A percentile compares a stretch with the other conserved stretches of the same genome.
Conservation (phyloP, 2,329 filamentous ascomycete species). For the Esteya vermicola region DNA sequence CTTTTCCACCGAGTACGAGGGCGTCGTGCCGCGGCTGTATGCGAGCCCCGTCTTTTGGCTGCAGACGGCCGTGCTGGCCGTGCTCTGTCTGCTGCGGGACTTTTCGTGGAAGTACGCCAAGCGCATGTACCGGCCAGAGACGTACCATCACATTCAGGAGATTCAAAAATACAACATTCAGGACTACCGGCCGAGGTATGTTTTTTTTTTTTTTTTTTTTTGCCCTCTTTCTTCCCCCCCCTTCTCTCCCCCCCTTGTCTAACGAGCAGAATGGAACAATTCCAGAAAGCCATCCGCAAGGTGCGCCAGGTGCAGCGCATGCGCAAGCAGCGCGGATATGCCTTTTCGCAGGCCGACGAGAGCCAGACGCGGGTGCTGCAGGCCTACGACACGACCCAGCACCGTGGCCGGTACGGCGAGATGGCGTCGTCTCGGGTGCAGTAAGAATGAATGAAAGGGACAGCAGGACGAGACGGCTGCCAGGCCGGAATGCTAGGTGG, state of each 20-base stretch:
- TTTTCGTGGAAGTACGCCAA: slow-evolving; percentile 96
- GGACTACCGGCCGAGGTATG: slow-evolving; percentile 86
- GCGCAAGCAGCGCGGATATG: slow-evolving; percentile 97
- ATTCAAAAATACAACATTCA: slow-evolving; percentile 99
- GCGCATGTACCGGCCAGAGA: slow-evolving; percentile 90
- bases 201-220: slow-evolving; percentile 10
- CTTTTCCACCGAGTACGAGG: slow-evolving; percentile 73
- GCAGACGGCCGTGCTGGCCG: slow-evolving; percentile 67
- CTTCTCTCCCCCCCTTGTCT: too few relatives aligned
- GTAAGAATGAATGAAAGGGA: neutral
- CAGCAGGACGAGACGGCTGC: too few relatives aligned
- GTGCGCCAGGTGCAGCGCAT: slow-evolving; percentile 96
- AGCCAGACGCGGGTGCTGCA: slow-evolving; percentile 89
- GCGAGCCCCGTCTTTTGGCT: slow-evolving; percentile 79
- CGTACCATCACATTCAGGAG: slow-evolving; percentile 97
- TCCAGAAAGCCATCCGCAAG: slow-evolving; percentile 98
- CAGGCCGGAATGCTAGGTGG: too few relatives aligned
- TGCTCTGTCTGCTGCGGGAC: slow-evolving; percentile 73
- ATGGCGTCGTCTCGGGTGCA: slow-evolving; percentile 43
- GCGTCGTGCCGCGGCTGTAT: slow-evolving; percentile 70
- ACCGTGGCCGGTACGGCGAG: slow-evolving; percentile 86
- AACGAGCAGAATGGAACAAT: slow-evolving; percentile 98
- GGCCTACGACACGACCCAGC: slow-evolving; percentile 92
- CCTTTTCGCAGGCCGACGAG: slow-evolving; percentile 95
- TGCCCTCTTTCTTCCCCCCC: neutral